Conservation (phyloP, 2,329 filamentous ascomycete species). For the Mycosphaerella sp. region DNA sequence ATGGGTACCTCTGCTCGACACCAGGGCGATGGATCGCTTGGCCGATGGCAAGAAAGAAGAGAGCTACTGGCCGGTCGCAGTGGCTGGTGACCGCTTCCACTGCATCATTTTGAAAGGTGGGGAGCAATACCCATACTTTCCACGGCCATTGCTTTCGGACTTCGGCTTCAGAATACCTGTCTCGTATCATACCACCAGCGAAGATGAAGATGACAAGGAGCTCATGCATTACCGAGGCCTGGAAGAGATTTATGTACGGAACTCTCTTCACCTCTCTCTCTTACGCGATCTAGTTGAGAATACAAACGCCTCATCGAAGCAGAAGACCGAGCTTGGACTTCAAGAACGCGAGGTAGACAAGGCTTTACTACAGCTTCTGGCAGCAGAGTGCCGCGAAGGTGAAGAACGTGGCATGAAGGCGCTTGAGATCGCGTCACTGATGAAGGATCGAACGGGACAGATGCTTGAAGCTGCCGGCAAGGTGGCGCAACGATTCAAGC, state of each 20-base stretch:
- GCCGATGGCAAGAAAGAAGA: slow-evolving; percentile 81
- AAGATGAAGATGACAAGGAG: slow-evolving; percentile 38
- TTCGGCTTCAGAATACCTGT: slow-evolving; percentile 89
- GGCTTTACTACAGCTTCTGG: slow-evolving; percentile 79
- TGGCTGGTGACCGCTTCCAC: slow-evolving; percentile 87
- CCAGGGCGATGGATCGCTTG: slow-evolving; percentile 72
- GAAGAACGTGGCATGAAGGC: slow-evolving; percentile 94
- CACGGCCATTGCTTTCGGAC: slow-evolving; percentile 79
- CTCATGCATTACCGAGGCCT: slow-evolving; percentile 51
- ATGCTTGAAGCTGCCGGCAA: slow-evolving; percentile 90
- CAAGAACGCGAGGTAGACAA: slow-evolving; percentile 86
- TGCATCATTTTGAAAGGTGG: slow-evolving; percentile 98
- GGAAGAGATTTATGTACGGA: slow-evolving; percentile 76
- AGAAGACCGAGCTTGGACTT: slow-evolving; percentile 61
- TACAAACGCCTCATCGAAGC: slow-evolving; percentile 57
- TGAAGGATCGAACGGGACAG: slow-evolving; percentile 76
- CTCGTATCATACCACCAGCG: slow-evolving; percentile 45
- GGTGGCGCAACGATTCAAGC: slow-evolving; percentile 78
- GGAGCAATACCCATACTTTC: slow-evolving; percentile 89
- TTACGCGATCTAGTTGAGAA: slow-evolving; percentile 67
- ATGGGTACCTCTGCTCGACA: slow-evolving; percentile 92
- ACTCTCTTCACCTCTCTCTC: slow-evolving; percentile 65
- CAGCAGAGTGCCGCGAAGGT: slow-evolving; percentile 81
- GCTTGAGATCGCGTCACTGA: slow-evolving; percentile 78
- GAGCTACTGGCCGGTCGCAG: slow-evolving; percentile 90